These are phyloP conservation scores for Dalbergia oliveri DNA, from an alignment of 306 rosid species.

Conservation along the genomic window DNA sequence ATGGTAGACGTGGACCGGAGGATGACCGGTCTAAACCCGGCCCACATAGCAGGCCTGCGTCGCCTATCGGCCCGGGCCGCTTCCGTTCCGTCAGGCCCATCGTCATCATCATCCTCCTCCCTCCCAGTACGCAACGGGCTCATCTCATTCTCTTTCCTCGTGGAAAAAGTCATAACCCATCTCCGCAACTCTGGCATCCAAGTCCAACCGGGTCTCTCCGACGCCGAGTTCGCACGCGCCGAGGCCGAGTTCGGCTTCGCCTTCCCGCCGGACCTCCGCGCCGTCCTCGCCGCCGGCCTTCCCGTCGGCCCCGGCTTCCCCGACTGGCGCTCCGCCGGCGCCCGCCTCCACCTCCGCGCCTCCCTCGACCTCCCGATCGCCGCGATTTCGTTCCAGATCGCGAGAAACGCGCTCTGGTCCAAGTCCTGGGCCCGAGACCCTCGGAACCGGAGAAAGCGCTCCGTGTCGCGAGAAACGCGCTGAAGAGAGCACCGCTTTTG, in stretches of 20 bases:
- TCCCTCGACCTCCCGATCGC: slow-evolving; percentile 94
- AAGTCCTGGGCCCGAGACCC: slow-evolving; percentile 85
- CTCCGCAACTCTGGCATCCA: slow-evolving; percentile 73
- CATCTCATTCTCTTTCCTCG: slow-evolving; percentile 78
- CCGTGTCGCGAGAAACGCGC: slow-evolving; percentile 76
- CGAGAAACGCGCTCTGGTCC: slow-evolving; percentile 86
- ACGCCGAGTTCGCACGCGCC: slow-evolving; percentile 88
- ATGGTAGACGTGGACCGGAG: slow-evolving; percentile 99
- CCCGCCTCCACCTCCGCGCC: slow-evolving; percentile 85
- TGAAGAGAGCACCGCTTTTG: slow-evolving; percentile 93
- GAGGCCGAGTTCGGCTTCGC: slow-evolving; percentile 94
- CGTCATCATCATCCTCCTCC: slow-evolving; percentile 55
- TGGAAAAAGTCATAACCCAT: slow-evolving; percentile 70
- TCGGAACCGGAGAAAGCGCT: slow-evolving; percentile 87
- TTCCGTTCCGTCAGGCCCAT: slow-evolving; percentile 41
- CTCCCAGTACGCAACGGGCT: slow-evolving; percentile 73
- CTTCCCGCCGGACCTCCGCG: slow-evolving; percentile 94
- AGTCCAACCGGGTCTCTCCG: slow-evolving; percentile 79
- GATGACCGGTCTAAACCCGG: slow-evolving; percentile 96
- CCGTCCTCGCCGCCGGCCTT: slow-evolving; percentile 83
- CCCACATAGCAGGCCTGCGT: slow-evolving; percentile 89
- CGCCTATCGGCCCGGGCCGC: slow-evolving; percentile 98
- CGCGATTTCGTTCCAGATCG: slow-evolving; percentile 94
- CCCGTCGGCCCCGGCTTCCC: slow-evolving; percentile 96
- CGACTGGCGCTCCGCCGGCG: slow-evolving; percentile 83